A percentile compares a stretch with the other conserved stretches of the same genome.
Conservation (phyloP, 768 basidiomycete species). For the Phlegmacium glaucopus region DNA sequence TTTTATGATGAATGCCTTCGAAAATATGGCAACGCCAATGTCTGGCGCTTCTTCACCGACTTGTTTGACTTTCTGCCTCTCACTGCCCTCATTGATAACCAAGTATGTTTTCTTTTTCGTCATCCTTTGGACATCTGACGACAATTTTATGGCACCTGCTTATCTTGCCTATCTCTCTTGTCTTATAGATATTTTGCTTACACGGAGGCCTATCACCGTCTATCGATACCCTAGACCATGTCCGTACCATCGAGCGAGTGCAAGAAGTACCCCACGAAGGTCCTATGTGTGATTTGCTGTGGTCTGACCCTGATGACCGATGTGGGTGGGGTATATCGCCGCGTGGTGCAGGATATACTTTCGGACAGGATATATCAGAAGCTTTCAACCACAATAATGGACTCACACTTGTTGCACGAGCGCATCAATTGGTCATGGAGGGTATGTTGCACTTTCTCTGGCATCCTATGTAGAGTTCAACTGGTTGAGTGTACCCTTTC, state of each 20-base stretch:
- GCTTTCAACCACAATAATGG: constrained; percentile 99
- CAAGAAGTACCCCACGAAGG: constrained; percentile 99
- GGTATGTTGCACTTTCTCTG: constrained; percentile 47
- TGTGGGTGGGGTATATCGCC: constrained; percentile 99
- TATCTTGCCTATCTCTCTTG: constrained; percentile 8
- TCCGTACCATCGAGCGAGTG: constrained; percentile 96
- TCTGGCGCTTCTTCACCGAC: constrained; percentile 99
- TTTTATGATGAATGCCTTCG: constrained; percentile 99
- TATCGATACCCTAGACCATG: constrained; percentile 99
- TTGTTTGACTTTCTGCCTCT: constrained; percentile 96
- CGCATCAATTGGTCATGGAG: constrained; percentile 96
- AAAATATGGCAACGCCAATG: constrained; percentile 99
- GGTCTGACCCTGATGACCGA: constrained; percentile 99
- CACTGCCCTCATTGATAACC: constrained; percentile 97
- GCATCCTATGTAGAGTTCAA: background rate
- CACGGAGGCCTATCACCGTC: constrained; percentile 98
- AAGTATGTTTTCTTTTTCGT: constrained; percentile 60
- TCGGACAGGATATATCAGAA: constrained; percentile 98
- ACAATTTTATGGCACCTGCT: background rate
- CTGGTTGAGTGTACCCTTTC: background rate
- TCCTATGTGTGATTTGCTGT: constrained; percentile 98
- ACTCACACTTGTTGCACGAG: constrained; percentile 89
- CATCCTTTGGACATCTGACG: background rate
- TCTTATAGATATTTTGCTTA: constrained; percentile 89
- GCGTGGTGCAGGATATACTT: constrained; percentile 97